Conservation (phyloP, 169 alveolate genomes). For the Neospora caninum region DNA sequence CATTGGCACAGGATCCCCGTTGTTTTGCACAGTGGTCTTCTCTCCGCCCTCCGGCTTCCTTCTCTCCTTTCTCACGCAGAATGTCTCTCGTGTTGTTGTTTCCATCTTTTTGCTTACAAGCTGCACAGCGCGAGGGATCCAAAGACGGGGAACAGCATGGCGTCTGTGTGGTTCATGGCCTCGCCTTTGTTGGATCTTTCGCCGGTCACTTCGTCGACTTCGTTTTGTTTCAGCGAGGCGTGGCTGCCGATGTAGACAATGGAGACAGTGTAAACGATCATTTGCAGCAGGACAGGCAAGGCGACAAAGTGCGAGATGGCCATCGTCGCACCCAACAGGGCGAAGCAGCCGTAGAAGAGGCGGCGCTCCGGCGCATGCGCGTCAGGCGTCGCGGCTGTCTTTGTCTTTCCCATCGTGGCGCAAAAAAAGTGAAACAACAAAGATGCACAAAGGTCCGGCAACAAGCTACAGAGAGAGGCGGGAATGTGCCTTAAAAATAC, state of each 20-base stretch:
- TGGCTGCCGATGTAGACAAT: constrained; percentile 75
- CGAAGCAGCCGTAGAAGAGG: constrained; percentile 49
- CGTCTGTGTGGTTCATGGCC: constrained; percentile 84
- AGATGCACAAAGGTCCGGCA: not conserved
- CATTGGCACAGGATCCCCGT: no score
- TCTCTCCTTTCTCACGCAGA: no score
- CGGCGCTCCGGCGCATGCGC: not conserved
- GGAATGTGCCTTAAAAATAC: no score
- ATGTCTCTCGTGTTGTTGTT: no score
- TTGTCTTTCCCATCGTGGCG: not conserved
- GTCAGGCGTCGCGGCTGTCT: not conserved
- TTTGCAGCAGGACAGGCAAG: constrained; percentile 73
- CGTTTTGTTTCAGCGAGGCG: constrained; percentile 69
- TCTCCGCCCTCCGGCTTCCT: no score
- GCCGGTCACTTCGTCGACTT: constrained; percentile 72
- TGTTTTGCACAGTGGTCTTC: no score
- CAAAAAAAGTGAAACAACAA: no score
- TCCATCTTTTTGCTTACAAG: constrained; percentile 68
- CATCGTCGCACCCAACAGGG: constrained; percentile 38
- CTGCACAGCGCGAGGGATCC: constrained; percentile 87
- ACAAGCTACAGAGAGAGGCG: not conserved
- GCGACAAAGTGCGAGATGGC: constrained; percentile 35
- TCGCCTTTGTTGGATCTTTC: constrained; percentile 81
- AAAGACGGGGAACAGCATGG: constrained; percentile 85
- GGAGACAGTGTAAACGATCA: constrained; percentile 73